Base-by-base conservation (phyloP, 306 rosid species). In the Glycine soja region DNA sequence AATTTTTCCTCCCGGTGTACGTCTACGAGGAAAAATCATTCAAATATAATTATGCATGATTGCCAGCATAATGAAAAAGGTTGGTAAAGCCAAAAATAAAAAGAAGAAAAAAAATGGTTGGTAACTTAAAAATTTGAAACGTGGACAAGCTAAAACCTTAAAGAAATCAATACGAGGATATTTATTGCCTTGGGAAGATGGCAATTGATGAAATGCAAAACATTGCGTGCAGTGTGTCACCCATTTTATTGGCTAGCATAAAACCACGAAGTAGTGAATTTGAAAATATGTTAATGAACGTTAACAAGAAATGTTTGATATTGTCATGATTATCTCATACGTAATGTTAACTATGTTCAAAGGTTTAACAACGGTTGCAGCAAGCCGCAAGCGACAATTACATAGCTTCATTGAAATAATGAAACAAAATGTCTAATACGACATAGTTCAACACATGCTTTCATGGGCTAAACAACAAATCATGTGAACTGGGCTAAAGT, bases 271-370 rank as follows among this genome's bases (percentile, higher is more conserved):
- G 14, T 52, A 10, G 7, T 38, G 14, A 70, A 77, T 42, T 18
- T 76, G 36, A 51, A 76, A 62, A 59, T 61, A 47, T 62, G 76
- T 50, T 51, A 48, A n/a, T 61, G 61, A 61, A 51, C 16, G 1
- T 50, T 45, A 57, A 36, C 45, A 76, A 82, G 78, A 69, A 82
- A 76, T 24, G 65, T 47, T 68, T 57, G 52, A 6, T 45, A 50
- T 40, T 8, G 4, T 16, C 4, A 68, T 56, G 11, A 34, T 10
- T 76, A 46, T 30, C 9, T 30, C 43, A 13, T 13, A 58, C 56
- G 53, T 57, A 74, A 6, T n/a, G 56, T 15, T 45, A 18, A 19
- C 9, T 19, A 11, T 16, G 73, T 67, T 9, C 4, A 67, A 15
- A 67, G 53, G 48, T 3, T 38, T 42, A 15, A 43, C 8, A 45